Percentiles rank a stretch among this genome's conserved stretches.
phyloP scores from a whole-genome alignment of 1,284 basidiomycete species.

The Apiotrichum montevideense region DNA sequence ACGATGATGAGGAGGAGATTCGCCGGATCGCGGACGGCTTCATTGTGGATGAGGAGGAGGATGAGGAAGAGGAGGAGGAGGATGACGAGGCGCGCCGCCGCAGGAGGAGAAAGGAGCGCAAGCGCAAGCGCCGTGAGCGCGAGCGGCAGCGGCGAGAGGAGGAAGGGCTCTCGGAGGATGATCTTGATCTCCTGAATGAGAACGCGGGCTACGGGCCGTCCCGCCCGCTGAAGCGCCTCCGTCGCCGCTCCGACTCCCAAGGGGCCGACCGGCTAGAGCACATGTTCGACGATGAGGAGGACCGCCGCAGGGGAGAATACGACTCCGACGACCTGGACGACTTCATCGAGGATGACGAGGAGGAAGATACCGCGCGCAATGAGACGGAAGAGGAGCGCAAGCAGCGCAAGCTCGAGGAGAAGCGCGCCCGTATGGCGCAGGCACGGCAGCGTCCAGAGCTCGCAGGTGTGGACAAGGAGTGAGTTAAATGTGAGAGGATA shows the following conservation, averaged over 20 bases:
- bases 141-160: conserved; percentile 19
- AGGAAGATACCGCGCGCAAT: conserved; percentile 50
- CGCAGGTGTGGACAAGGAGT: conserved; percentile 81
- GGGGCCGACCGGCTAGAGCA: conserved; percentile 45
- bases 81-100: conserved; percentile 26
- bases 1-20: conserved; percentile 45
- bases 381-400: conserved; percentile 69
- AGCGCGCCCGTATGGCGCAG: conserved; percentile 61
- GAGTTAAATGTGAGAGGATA: conserved; percentile 38
- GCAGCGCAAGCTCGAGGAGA: conserved; percentile 64
- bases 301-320: conserved; percentile 43
- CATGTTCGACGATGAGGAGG: conserved; percentile 44
- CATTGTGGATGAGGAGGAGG: conserved; percentile 46
- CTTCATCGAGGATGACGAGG: conserved; percentile 85
- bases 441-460: conserved; percentile 65
- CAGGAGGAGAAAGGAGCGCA: conserved; percentile 30
- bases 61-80: conserved; percentile 39
- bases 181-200: conserved; percentile 88
- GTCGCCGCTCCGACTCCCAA: conserved; percentile 42
- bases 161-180: conserved; percentile 54
- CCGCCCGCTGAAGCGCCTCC: conserved; percentile 35
- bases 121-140: conserved; percentile 33
- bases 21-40: conserved; percentile 45
- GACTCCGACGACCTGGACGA: conserved; percentile 58
- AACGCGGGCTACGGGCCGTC: conserved; percentile 63